Percentiles rank a stretch among this genome's conserved stretches.
Evolutionary conservation across 164 flowering plant genomes (phyloP).

Genomic region (Paratinospora sagittata): DNA sequence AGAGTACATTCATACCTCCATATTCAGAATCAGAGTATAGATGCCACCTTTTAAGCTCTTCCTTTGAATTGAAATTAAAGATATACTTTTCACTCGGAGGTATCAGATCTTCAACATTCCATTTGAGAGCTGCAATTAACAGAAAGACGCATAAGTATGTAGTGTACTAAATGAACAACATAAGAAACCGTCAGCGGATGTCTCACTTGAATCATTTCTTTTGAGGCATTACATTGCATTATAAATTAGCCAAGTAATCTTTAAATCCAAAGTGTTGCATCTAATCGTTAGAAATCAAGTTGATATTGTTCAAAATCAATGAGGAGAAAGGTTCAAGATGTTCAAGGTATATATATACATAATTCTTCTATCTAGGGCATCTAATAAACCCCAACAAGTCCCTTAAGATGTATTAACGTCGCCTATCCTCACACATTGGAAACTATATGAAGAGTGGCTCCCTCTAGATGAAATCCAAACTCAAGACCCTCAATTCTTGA

Average conservation of each 20-base stretch:
- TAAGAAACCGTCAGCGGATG: not conserved
- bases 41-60: constrained; percentile 90
- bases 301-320: not conserved
- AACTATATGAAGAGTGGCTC: no score
- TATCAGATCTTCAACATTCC: constrained; percentile 68
- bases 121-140: constrained; percentile 50
- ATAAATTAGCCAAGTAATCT: not conserved
- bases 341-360: not conserved
- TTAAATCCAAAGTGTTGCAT: no score
- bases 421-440: no score
- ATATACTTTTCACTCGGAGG: constrained; percentile 68
- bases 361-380: no score
- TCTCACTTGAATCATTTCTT: no score
- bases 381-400: no score
- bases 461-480: no score
- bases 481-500: no score
- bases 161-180: not conserved
- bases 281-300: not conserved
- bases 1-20: constrained; percentile 50
- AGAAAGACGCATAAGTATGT: not conserved
- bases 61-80: constrained; percentile 71
- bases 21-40: constrained; percentile 95
- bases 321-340: not conserved
- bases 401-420: no score
- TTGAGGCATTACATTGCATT: not conserved